Evolutionary conservation across 2,329 filamentous ascomycete species (phyloP).

Genomic region (Trichoderma guizhouense): DNA sequence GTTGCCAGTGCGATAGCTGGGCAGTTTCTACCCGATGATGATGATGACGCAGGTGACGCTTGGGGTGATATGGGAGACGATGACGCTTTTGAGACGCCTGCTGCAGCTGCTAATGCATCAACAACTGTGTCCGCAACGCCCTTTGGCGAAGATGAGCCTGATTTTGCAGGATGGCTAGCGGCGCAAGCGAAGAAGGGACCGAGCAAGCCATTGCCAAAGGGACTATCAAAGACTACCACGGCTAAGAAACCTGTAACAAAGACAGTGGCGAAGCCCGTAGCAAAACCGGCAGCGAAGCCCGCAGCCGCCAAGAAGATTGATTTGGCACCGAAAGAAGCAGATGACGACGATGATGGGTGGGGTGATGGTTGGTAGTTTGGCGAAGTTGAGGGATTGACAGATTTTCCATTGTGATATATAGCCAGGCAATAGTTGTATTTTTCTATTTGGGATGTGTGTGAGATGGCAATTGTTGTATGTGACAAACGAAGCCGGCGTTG

Average conservation of each 20-base stretch:
- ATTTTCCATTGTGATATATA: background rate
- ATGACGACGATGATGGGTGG: constrained; percentile 62
- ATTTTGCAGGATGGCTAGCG: constrained; percentile 93
- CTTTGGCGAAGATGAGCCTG: constrained; percentile 85
- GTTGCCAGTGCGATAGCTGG: constrained; percentile 41
- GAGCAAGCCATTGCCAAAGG: constrained; percentile 74
- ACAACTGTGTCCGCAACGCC: constrained; percentile 42
- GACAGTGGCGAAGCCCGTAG: constrained; percentile 38
- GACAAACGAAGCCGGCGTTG: constrained; percentile 12
- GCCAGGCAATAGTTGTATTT: background rate
- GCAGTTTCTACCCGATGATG: constrained; percentile 54
- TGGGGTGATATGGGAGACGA: constrained; percentile 63
- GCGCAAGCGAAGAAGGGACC: constrained; percentile 72
- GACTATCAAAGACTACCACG: constrained; percentile 60
- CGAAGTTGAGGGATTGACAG: background rate
- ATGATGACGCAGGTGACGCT: constrained; percentile 64
- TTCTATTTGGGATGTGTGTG: background rate
- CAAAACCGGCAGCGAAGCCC: constrained; percentile 41
- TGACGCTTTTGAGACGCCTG: constrained; percentile 36
- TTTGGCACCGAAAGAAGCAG: constrained; percentile 59
- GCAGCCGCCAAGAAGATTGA: constrained; percentile 64
- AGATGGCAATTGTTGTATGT: background rate
- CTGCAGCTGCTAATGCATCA: constrained; percentile 33
- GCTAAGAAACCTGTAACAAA: constrained; percentile 42
- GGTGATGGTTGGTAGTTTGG: constrained; percentile 59